These are phyloP conservation scores for Penicillium soppii DNA, from an alignment of 495 filamentous ascomycete species.

Conservation along the genomic window DNA sequence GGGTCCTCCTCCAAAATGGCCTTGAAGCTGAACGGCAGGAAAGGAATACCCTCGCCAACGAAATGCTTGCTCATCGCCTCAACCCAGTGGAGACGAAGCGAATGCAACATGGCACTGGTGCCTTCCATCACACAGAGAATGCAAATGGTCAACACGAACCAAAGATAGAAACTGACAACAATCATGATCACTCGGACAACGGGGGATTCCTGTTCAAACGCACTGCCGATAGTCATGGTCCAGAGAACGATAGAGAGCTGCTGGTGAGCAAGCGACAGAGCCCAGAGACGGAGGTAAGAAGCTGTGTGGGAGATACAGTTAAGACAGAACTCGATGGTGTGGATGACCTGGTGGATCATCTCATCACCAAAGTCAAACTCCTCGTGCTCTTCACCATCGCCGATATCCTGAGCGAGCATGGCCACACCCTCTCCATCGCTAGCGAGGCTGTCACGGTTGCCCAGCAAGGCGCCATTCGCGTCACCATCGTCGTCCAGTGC, in stretches of 20 bases:
- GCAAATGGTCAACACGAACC: constrained; percentile 80
- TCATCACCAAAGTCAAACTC: constrained; percentile 95
- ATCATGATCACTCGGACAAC: constrained; percentile 72
- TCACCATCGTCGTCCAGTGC: constrained; percentile 79
- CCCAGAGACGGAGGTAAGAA: constrained; percentile 98
- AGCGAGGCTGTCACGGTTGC: constrained; percentile 64
- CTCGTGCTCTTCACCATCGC: constrained; percentile 73
- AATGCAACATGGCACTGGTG: constrained; percentile 89
- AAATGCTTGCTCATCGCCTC: constrained; percentile 99
- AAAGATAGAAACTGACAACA: constrained; percentile 76
- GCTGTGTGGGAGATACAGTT: constrained; percentile 99
- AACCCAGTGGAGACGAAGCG: constrained; percentile 95
- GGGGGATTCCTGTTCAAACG: constrained; percentile 62
- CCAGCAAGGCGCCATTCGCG: constrained; percentile 41
- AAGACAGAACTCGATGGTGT: constrained; percentile 99
- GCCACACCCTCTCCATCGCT: constrained; percentile 86
- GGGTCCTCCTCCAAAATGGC: constrained; percentile 82
- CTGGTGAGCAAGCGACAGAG: constrained; percentile 93
- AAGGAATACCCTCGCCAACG: constrained; percentile 88
- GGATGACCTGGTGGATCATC: constrained; percentile 99
- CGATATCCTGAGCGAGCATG: constrained; percentile 86
- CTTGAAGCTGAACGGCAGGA: constrained; percentile 91
- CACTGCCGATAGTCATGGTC: constrained; percentile 85
- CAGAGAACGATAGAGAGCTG: constrained; percentile 96
- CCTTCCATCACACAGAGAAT: constrained; percentile 83